Evolutionary conservation across 352 stramenopile genomes (phyloP), one percentile per base, ranked within the genome.

Genomic region (Phytophthora chlamydospora): DNA sequence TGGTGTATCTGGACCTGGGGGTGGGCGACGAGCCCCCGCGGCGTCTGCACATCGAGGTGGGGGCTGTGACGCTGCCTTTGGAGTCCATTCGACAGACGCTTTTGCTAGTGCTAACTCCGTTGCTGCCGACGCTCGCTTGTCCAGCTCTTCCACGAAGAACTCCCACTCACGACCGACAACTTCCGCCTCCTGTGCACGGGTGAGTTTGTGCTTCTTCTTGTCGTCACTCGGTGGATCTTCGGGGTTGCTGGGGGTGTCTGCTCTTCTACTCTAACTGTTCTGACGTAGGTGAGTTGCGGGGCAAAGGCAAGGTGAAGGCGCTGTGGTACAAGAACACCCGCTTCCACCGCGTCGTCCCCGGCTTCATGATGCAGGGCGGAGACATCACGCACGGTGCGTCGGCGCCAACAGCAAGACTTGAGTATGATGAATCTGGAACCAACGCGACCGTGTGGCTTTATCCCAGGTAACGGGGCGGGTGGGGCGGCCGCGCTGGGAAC

Each of bases 361-460:
- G 97, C 35, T 99, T 99, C 64, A 99, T 99, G 96, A 97, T 98
- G 74, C 97, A 99, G 75, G 92, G 93, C 21, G 96, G 96, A 10
- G 97, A 98, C 73, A 84, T 90, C 51, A 98, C 90, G 0, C 83
- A 92, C 56, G 93, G 91, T 91, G 56, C 36, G 40, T 33, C 10
- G 8, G 13, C 21, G 19, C 34, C 6, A 19, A 2, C 11, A 24
- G 21, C 3, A 3, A 24, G 21, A 24, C 1, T 24, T 24, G 21
- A 24, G 21, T 24, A 24, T 24, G 21, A 24, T 24, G 21, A 3
- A 1, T 1, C 21, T 24, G 1, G 21, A 3, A 1, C 21, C 21
- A 24, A 24, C 21, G 21, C 21, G 21, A 24, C 21, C 1, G 21
- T 24, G 21, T 24, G 21, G 21, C 21, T 24, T 24, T 3, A 3